Evolutionary conservation across 331 rosid species (phyloP), one percentile per base, ranked within the genome.

Genomic region (Prunus yedoensis): DNA sequence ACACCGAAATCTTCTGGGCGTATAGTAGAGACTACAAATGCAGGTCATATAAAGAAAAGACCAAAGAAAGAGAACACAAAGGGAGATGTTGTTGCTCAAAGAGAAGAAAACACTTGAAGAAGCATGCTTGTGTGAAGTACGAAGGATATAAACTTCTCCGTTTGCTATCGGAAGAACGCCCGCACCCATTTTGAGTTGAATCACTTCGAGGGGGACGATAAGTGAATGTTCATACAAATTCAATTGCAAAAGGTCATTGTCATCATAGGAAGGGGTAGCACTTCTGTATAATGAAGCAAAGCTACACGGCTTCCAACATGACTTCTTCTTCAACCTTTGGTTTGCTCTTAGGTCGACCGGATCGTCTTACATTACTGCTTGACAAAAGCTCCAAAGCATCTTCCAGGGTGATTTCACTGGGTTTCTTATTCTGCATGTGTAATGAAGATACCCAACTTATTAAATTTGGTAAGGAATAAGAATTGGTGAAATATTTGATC

Each of bases 371-470:
- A 76, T 79, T 32, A 1, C 50, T 30, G 38, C 97, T 51, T 13
- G 89, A 85, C 70, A 95, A 81, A 81, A 89, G 92, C 82, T 85
- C 74, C 75, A 92, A 79, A 16, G 97, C 99, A 63, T 84, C 80
- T 77, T 88, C 93, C n/a, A 90, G 74, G 70, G 86, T 86, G 17
- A 95, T 75, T 5, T 90, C 86, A 60, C 52, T 61, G 12, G 97
- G 88, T 74, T 90, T 82, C 77, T 79, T 45, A 76, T 87, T 62
- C 99, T 94, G 94, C 81, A 80, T 43, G 57, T 35, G 65, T 64
- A 77, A 35, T 66, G 35, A 73, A 59, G 47, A 47, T 64, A n/a
- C 32, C 7, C 50, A 51, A 68, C 66, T 25, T 30, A 63, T 9
- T 38, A 17, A 71, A 30, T 53, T 61, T 38, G 3, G 71, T 16